Base-by-base conservation (phyloP, 1,139 yeast species). In the Hyphopichia pseudoburtonii region DNA sequence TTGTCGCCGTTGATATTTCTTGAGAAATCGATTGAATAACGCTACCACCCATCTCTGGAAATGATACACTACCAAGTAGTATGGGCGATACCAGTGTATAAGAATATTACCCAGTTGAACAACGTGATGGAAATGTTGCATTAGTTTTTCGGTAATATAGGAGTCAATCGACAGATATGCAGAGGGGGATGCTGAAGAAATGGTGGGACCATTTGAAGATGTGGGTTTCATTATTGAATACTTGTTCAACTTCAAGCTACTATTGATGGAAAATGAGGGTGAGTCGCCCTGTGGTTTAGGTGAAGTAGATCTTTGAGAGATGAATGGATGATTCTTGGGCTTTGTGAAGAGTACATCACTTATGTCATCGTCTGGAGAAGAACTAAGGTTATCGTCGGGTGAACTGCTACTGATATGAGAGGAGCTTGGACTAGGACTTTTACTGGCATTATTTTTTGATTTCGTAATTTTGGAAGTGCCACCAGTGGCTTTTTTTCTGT, bases 1-100 rank as follows among this genome's bases (percentile, higher is more conserved):
- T 11, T 19, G 21, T 16, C 11, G n/a, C 12, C 16, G n/a, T 41
- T 66, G 66, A 43, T 63, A 69, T 39, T 60, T 56, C 33, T 43
- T 45, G 4, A 66, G 47, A 43, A 68, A 70, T 32, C 60, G 44
- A 42, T 69, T 68, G 49, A 70, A 70, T 40, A 70, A 47, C 35
- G 69, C 50, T n/a, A 64, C 36, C 11, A 58, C 52, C 76, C 76
- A 70, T 37, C 39, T 37, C 39, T 67, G 70, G 42, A 66, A 66
- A 28, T 56, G 56, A 24, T 48, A 53, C 3, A 55, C 44, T 12
- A 70, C 42, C 25, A 70, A 26, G 9, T 52, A 40, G 11, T 48
- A 40, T 11, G 54, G 57, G 38, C 54, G 54, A 38, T 59, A 60
- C 58, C 66, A 60, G 17, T 39, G 43, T 12, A 56, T 42, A 6